These are phyloP conservation scores for Rhodotorula glutinis DNA, from an alignment of 1,284 basidiomycete species.

Conservation along the genomic window DNA sequence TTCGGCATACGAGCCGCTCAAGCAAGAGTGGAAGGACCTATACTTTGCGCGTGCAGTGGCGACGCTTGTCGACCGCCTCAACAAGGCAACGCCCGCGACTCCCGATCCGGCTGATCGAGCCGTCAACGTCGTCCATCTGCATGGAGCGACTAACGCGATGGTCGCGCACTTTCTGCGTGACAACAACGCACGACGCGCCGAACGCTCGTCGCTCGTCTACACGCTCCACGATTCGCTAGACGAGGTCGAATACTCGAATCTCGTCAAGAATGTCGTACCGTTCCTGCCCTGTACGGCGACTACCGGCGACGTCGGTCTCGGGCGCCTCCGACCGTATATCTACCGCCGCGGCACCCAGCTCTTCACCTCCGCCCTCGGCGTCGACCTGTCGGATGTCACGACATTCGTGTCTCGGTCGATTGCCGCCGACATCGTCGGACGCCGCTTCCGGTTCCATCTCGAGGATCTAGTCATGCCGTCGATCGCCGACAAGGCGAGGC, in stretches of 20 bases:
- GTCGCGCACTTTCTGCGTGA: slow-evolving; percentile 25
- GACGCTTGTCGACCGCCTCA: slow-evolving; percentile 17
- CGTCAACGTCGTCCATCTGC: slow-evolving; percentile 32
- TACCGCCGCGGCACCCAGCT: slow-evolving; percentile 18
- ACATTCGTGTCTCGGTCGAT: slow-evolving; percentile 35
- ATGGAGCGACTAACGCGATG: slow-evolving; percentile 37
- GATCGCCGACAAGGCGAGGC: slow-evolving; percentile 5
- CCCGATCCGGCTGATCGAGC: too few species aligned
- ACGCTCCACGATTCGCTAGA: slow-evolving; percentile 35
- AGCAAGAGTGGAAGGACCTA: slow-evolving; percentile 36
- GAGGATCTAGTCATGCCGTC: slow-evolving; percentile 35
- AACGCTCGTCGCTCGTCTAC: slow-evolving; percentile 23
- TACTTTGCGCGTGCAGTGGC: slow-evolving; percentile 26
- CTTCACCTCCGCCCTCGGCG: slow-evolving; percentile 30
- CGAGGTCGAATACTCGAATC: slow-evolving; percentile 35
- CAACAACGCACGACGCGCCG: not conserved
- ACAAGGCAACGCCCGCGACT: not conserved
- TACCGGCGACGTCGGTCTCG: not conserved
- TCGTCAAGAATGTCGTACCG: slow-evolving; percentile 14
- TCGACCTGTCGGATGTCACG: slow-evolving; percentile 29
- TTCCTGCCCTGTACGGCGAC: not conserved
- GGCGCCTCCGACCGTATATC: slow-evolving; percentile 15
- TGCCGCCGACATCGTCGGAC: slow-evolving; percentile 27
- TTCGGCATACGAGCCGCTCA: slow-evolving; percentile 34
- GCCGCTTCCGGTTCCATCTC: slow-evolving; percentile 30